Evolutionary conservation across 179 eudicot species (phyloP).

Genomic region (Kewa caespitosa): DNA sequence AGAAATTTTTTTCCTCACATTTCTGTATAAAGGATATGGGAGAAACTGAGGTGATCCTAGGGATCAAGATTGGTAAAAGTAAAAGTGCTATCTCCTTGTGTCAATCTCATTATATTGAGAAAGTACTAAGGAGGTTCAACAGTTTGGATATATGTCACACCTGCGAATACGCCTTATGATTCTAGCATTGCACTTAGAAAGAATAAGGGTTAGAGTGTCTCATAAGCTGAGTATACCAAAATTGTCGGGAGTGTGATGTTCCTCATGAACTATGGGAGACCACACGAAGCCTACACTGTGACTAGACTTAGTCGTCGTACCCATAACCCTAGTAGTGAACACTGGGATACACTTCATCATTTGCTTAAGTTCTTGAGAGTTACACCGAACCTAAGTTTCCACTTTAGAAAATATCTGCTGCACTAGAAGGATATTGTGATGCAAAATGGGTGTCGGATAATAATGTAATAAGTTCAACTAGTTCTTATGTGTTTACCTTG

Average conservation of each 20-base stretch:
- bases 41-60: too few relatives aligned
- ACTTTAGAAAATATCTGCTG: slow-evolving; percentile 7
- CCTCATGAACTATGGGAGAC: slow-evolving; percentile 15
- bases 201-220: background rate
- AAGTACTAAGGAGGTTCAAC: background rate
- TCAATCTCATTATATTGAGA: slow-evolving; percentile 24
- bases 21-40: too few relatives aligned
- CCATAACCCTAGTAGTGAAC: slow-evolving; percentile 3
- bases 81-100: background rate
- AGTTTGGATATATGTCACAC: too few relatives aligned
- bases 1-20: background rate
- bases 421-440: slow-evolving; percentile 22
- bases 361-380: slow-evolving; percentile 14
- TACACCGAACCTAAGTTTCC: slow-evolving; percentile 6
- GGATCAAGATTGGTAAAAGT: slow-evolving; percentile 1
- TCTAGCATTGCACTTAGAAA: background rate
- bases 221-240: slow-evolving; percentile 16
- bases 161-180: slow-evolving; percentile 22
- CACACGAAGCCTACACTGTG: slow-evolving; percentile 14
- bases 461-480: slow-evolving; percentile 14
- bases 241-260: slow-evolving; percentile 16
- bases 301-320: slow-evolving; percentile 11
- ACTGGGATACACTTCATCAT: background rate
- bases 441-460: slow-evolving; percentile 27
- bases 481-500: slow-evolving; percentile 24